These are phyloP conservation scores for Metschnikowia reukaufii DNA, from an alignment of 805 yeast species.

Conservation along the genomic window DNA sequence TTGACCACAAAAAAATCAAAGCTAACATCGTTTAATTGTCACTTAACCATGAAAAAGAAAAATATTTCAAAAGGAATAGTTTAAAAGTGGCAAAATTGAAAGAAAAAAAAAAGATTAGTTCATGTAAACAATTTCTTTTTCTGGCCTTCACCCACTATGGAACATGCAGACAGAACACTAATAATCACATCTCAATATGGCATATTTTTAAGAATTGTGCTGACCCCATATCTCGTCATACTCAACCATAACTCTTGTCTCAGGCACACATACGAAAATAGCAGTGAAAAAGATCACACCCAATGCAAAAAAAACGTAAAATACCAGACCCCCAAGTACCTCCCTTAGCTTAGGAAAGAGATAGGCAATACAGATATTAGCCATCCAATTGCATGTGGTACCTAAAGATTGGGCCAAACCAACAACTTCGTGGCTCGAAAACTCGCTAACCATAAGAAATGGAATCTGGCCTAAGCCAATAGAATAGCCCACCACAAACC, in stretches of 20 bases:
- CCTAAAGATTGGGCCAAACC: conserved; percentile 39
- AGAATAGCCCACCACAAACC: conserved; percentile 34
- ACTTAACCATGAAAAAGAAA: no score
- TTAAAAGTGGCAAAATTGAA: no score
- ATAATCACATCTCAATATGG: background rate
- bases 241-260: conserved; percentile 29
- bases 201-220: background rate
- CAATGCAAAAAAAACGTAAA: conserved; percentile 27
- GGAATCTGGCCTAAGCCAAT: conserved; percentile 41
- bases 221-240: conserved; percentile 31
- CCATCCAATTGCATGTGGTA: conserved; percentile 35
- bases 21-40: no score
- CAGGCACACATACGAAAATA: conserved; percentile 30
- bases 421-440: conserved; percentile 33
- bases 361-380: conserved; percentile 34
- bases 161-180: no score
- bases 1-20: no score
- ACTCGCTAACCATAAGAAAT: conserved; percentile 38
- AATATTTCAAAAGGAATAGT: no score
- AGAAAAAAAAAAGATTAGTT: no score
- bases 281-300: conserved; percentile 22
- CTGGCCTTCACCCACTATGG: no score
- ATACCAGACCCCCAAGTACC: conserved; percentile 29
- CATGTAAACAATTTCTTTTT: no score
- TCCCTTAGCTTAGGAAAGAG: conserved; percentile 31